Base-by-base conservation (phyloP, 2,329 filamentous ascomycete species). In the Paracoccidioides brasiliensis region DNA sequence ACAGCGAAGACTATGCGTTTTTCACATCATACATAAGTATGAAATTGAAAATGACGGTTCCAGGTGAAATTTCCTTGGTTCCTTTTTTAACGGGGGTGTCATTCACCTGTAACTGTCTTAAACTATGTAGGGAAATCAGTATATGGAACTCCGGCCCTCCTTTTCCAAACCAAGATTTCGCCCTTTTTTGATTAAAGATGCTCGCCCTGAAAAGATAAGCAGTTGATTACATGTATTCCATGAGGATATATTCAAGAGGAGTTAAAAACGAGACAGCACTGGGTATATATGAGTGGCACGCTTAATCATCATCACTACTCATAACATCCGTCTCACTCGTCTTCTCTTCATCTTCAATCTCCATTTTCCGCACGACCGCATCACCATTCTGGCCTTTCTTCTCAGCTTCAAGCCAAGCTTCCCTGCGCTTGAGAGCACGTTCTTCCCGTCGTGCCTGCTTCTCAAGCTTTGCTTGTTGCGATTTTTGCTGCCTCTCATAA, bases 341-440 rank as follows among this genome's bases (percentile, higher is more conserved):
- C 55, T 67, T 56, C 40, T 56, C 61, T 7, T 58, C 62, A 46
- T 71, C 68, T 42, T 69, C 69, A 37, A 64, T 58, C 49, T 72
- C 71, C 66, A 73, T 70, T 56, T 66, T 64, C 42, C 67, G 66
- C 48, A 74, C 61, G n/a, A 63, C 63, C 5, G 62, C 62, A 61
- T 74, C 71, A 1, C 71, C 70, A 60, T 72, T 73, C 55, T 64
- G 64, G 32, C 72, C 72, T 56, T 67, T 70, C 58, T 70, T 75
- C 58, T 74, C 72, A 3, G 71, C 72, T 28, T 70, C 67, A 59
- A 75, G 71, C 68, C 72, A 76, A 28, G 70, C 70, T 60, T 74
- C 65, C 55, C 72, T 65, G 54, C 66, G 68, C 55, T 68, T 67
- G n/a, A 63, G 57, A 38, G 69, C 71, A n/a, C 68, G 66, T 35